A percentile compares a stretch with the other conserved stretches of the same genome.
Evolutionary conservation across 1,284 basidiomycete genomes (phyloP).

Genomic region (Pholiota adiposa): DNA sequence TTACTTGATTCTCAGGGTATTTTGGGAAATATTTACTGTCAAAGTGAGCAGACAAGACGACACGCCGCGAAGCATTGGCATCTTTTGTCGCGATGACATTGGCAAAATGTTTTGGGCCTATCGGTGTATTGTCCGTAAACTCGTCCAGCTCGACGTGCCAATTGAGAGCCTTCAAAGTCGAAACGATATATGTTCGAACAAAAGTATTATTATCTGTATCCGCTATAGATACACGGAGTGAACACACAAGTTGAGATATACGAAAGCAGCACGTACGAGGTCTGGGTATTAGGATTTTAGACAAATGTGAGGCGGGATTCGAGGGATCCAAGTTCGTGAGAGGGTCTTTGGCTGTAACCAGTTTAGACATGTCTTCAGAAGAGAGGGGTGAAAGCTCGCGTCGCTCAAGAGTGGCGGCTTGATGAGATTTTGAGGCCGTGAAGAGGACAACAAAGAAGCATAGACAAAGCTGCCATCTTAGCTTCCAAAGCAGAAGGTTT

Average conservation of each 20-base stretch:
- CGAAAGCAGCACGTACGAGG: constrained; percentile 56
- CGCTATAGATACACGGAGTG: constrained; percentile 40
- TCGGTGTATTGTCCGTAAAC: constrained; percentile 84
- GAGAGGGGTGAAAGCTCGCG: constrained; percentile 57
- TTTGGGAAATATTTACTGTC: constrained; percentile 91
- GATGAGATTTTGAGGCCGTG: constrained; percentile 27
- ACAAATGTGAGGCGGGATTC: constrained; percentile 74
- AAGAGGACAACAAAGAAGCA: constrained; percentile 24
- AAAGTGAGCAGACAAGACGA: constrained; percentile 93
- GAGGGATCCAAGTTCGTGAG: constrained; percentile 66
- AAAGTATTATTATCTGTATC: constrained; percentile 79
- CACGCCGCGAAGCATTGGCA: constrained; percentile 76
- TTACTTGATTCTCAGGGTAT: constrained; percentile 75
- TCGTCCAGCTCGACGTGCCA: constrained; percentile 87
- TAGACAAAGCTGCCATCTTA: constrained; percentile 10
- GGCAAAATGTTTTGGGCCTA: constrained; percentile 81
- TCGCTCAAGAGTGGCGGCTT: constrained; percentile 37
- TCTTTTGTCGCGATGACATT: constrained; percentile 97
- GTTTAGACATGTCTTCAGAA: constrained; percentile 49
- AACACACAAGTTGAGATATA: not conserved
- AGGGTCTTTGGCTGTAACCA: constrained; percentile 64
- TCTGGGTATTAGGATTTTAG: constrained; percentile 82
- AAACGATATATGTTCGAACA: constrained; percentile 78
- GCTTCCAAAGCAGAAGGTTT: not conserved
- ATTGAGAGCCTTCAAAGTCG: constrained; percentile 69